Conservation (phyloP, 192 early-diverging fungal species). For the Coemansia sp. region DNA sequence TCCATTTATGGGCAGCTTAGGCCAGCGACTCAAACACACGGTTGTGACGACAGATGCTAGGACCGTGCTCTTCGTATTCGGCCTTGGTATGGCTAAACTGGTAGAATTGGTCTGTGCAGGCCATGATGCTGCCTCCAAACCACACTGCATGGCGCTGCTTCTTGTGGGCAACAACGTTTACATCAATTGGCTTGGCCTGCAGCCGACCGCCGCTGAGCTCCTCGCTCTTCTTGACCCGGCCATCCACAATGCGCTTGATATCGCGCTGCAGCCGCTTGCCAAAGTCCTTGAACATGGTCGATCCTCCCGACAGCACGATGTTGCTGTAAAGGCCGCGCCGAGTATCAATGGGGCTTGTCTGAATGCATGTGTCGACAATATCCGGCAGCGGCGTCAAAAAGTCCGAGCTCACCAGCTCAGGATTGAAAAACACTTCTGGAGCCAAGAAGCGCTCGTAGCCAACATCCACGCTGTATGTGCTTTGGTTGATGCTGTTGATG, state of each 20-base stretch:
- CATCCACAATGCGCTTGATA: constrained; percentile 83
- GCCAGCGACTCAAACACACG: constrained; percentile 70
- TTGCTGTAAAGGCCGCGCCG: constrained; percentile 98
- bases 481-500: constrained; percentile 74
- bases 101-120: constrained; percentile 84
- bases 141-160: constrained; percentile 99
- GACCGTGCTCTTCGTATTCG: constrained; percentile 97
- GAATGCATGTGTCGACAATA: constrained; percentile 94
- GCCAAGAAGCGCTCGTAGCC: constrained; percentile 98
- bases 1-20: constrained; percentile 8
- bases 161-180: constrained; percentile 97
- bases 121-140: constrained; percentile 96
- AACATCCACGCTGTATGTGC: constrained; percentile 92
- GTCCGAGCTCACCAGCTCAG: constrained; percentile 94
- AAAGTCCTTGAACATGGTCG: constrained; percentile 99
- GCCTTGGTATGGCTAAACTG: constrained; percentile 94
- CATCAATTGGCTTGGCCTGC: constrained; percentile 83
- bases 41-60: constrained; percentile 92
- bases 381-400: constrained; percentile 95
- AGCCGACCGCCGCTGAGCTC: constrained; percentile 68
- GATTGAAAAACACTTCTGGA: constrained; percentile 99
- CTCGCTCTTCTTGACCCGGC: constrained; percentile 70
- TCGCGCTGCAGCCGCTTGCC: constrained; percentile 91
- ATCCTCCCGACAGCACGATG: constrained; percentile 97
- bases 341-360: constrained; percentile 95